Conservation (phyloP, 352 stramenopile species). For the Phytophthora quininea region DNA sequence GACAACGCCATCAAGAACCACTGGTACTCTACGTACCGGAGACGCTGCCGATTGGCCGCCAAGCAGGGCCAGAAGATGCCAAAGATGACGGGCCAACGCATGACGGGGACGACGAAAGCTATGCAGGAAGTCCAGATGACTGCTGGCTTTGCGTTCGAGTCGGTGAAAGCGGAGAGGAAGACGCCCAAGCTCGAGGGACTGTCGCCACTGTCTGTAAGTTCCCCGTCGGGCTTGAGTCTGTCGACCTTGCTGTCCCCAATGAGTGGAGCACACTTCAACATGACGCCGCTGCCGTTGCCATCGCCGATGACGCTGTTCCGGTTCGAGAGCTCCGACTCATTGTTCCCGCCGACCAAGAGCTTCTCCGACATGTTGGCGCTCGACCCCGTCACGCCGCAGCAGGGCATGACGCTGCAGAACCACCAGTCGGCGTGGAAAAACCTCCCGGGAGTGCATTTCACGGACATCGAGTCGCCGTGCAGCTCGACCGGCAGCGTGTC, state of each 20-base stretch:
- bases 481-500: conserved; percentile 13
- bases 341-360: background rate
- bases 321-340: conserved; percentile 14
- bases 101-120: background rate
- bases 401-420: conserved; percentile 54
- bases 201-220: conserved; percentile 49
- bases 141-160: background rate
- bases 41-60: conserved; percentile 58
- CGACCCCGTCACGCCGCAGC: conserved; percentile 5
- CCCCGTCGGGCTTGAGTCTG: conserved; percentile 18
- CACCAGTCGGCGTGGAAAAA: conserved; percentile 62
- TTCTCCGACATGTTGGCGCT: conserved; percentile 1
- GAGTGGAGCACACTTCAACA: conserved; percentile 15
- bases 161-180: background rate
- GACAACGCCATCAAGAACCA: conserved; percentile 91
- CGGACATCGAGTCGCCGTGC: conserved; percentile 34
- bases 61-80: conserved; percentile 35
- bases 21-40: conserved; percentile 82
- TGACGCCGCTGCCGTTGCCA: conserved; percentile 23
- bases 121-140: background rate
- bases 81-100: background rate
- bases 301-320: conserved; percentile 33
- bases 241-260: conserved; percentile 30
- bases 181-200: background rate
- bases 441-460: conserved; percentile 40